Percentiles rank a stretch among this genome's conserved stretches.
These are phyloP conservation scores for Ascoidea tarda DNA, from an alignment of 805 yeast species.

Conservation along the genomic window DNA sequence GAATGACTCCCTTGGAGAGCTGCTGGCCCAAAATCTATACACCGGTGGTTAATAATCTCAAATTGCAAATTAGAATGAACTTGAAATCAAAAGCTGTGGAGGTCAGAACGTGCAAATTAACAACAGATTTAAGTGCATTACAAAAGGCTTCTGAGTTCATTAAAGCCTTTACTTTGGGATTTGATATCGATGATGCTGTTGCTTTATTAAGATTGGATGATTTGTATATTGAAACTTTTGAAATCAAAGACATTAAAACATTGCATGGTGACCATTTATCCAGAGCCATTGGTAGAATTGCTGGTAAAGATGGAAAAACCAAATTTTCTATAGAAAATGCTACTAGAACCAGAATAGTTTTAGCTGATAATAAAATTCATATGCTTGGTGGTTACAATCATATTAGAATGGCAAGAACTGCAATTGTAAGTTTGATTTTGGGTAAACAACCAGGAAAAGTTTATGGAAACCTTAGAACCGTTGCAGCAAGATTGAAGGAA, in stretches of 20 bases:
- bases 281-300: constrained; percentile 98
- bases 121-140: constrained; percentile 86
- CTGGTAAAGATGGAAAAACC: constrained; percentile 98
- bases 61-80: constrained; percentile 94
- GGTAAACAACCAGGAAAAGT: constrained; percentile 99
- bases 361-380: constrained; percentile 94
- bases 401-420: constrained; percentile 96
- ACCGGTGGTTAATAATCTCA: constrained; percentile 88
- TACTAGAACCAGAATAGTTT: constrained; percentile 91
- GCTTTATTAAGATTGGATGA: constrained; percentile 91
- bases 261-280: constrained; percentile 91
- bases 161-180: constrained; percentile 90
- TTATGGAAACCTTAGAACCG: constrained; percentile 91
- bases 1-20: constrained; percentile 86
- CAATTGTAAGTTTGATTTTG: constrained; percentile 85
- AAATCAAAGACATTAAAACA: constrained; percentile 92
- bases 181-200: constrained; percentile 93
- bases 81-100: constrained; percentile 78
- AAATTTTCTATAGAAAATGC: constrained; percentile 98
- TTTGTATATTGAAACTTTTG: constrained; percentile 92
- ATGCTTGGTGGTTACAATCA: constrained; percentile 95
- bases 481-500: constrained; percentile 94
- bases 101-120: constrained; percentile 64
- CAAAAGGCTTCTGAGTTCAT: constrained; percentile 98
- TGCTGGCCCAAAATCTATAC: constrained; percentile 92